Evolutionary conservation across 305 asterid species (phyloP).

Genomic region (Rubia peregrina): DNA sequence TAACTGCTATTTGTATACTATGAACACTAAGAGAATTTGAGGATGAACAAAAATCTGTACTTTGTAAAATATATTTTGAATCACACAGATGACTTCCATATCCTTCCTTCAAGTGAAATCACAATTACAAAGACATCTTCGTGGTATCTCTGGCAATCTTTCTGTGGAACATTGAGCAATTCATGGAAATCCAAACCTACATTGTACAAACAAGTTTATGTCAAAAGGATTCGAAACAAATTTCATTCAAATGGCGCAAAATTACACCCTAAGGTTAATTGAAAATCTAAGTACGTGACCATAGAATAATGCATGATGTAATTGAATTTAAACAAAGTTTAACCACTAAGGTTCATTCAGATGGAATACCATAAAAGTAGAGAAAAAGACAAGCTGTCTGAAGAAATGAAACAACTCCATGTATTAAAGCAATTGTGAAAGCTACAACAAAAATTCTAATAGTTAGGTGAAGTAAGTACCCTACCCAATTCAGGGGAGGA

Average conservation of each 20-base stretch:
- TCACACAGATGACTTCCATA: too few relatives aligned
- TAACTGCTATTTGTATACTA: conserved; percentile 22
- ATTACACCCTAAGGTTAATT: not conserved
- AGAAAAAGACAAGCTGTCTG: not conserved
- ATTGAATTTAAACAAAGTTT: not conserved
- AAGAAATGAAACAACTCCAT: not conserved
- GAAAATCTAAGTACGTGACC: not conserved
- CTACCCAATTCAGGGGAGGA: conserved; percentile 92
- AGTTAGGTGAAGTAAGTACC: conserved; percentile 41
- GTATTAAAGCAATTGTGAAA: not conserved
- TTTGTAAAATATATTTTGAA: not conserved
- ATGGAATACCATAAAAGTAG: not conserved
- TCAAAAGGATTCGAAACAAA: not conserved
- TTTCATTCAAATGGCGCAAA: too few relatives aligned
- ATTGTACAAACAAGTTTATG: conserved; percentile 8
- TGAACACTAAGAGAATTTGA: conserved; percentile 19
- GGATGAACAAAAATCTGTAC: conserved; percentile 15
- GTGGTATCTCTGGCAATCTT: conserved; percentile 41
- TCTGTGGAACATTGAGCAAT: conserved; percentile 81
- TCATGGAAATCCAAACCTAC: conserved; percentile 78
- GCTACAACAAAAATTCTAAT: not conserved
- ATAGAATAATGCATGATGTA: not conserved
- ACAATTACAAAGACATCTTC: conserved; percentile 57
- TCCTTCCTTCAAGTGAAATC: too few relatives aligned
- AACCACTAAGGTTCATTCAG: not conserved